phyloP scores from a whole-genome alignment of 2,329 filamentous ascomycete species.

The Macrophomina pseudophaseolina region DNA sequence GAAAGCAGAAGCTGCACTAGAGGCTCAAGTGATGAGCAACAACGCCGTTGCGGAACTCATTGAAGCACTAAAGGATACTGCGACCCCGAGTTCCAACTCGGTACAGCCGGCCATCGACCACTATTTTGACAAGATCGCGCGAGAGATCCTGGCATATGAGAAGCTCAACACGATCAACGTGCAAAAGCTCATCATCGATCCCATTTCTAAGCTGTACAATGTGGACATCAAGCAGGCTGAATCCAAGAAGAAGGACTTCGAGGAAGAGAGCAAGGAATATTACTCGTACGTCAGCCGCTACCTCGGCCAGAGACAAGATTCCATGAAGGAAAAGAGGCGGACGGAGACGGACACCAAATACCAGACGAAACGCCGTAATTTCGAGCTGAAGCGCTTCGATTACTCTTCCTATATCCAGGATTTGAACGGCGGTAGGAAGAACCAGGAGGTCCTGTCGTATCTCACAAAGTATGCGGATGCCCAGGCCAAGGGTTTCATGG shows the following conservation, averaged over 20 bases:
- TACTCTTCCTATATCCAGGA: slow-evolving; percentile 99
- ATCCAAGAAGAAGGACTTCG: slow-evolving; percentile 94
- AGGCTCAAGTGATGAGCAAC: slow-evolving; percentile 81
- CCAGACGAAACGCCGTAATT: slow-evolving; percentile 88
- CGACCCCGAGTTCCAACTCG: slow-evolving; percentile 89
- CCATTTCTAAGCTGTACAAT: slow-evolving; percentile 87
- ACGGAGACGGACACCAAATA: slow-evolving; percentile 96
- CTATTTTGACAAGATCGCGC: slow-evolving; percentile 96
- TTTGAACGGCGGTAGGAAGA: slow-evolving; percentile 96
- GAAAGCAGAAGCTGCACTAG: slow-evolving; percentile 85
- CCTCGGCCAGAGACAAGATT: slow-evolving; percentile 94
- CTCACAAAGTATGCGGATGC: slow-evolving; percentile 92
- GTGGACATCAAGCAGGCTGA: slow-evolving; percentile 98
- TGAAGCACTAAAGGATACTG: slow-evolving; percentile 84
- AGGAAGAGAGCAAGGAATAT: slow-evolving; percentile 98
- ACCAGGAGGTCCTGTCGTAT: slow-evolving; percentile 94
- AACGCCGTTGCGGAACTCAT: slow-evolving; percentile 83
- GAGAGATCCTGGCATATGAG: slow-evolving; percentile 87
- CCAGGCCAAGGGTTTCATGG: slow-evolving; percentile 82
- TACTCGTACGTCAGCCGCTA: slow-evolving; percentile 95
- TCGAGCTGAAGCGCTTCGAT: slow-evolving; percentile 96
- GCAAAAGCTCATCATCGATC: slow-evolving; percentile 93
- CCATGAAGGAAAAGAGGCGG: slow-evolving; percentile 95
- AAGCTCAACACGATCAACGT: slow-evolving; percentile 81
- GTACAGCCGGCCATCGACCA: slow-evolving; percentile 97